phyloP scores from a whole-genome alignment of 768 basidiomycete genomes.

The Collybiopsis luxurians region DNA sequence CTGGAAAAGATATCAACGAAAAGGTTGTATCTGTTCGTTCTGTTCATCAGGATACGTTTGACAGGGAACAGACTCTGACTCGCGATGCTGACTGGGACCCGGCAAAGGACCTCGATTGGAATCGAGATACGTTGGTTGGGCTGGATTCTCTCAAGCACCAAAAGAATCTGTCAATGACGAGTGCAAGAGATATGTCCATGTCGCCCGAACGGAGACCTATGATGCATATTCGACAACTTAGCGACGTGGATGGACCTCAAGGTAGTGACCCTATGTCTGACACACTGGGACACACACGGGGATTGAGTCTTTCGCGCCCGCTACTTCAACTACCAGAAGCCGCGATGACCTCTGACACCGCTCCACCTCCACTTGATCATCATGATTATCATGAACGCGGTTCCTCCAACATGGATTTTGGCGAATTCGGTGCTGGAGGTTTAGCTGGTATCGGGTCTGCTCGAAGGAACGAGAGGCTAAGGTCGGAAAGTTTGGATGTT shows the following conservation, averaged over 20 bases:
- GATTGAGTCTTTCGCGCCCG: background rate
- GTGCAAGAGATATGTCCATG: background rate
- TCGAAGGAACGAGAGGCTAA: conserved; percentile 4
- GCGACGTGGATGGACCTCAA: background rate
- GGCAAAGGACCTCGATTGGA: conserved; percentile 14
- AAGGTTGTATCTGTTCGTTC: background rate
- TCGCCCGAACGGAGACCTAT: conserved; percentile 1
- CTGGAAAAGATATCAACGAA: background rate
- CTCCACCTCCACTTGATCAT: too few species aligned
- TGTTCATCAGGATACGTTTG: background rate
- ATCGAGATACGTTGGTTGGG: conserved; percentile 27
- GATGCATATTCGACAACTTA: background rate
- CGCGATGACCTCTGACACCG: background rate
- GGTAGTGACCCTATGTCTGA: background rate
- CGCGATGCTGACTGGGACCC: conserved; percentile 21
- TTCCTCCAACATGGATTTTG: background rate
- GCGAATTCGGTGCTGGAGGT: background rate
- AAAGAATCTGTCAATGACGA: background rate
- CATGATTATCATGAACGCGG: too few species aligned
- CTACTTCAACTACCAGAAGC: conserved; percentile 3
- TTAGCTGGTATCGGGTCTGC: conserved; percentile 2
- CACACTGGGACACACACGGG: background rate
- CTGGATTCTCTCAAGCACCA: background rate
- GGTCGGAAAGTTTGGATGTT: conserved; percentile 1
- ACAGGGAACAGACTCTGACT: conserved; percentile 9